Evolutionary conservation across 2,329 filamentous ascomycete species (phyloP), one percentile per base, ranked within the genome.

Genomic region (Neofusicoccum sp.): DNA sequence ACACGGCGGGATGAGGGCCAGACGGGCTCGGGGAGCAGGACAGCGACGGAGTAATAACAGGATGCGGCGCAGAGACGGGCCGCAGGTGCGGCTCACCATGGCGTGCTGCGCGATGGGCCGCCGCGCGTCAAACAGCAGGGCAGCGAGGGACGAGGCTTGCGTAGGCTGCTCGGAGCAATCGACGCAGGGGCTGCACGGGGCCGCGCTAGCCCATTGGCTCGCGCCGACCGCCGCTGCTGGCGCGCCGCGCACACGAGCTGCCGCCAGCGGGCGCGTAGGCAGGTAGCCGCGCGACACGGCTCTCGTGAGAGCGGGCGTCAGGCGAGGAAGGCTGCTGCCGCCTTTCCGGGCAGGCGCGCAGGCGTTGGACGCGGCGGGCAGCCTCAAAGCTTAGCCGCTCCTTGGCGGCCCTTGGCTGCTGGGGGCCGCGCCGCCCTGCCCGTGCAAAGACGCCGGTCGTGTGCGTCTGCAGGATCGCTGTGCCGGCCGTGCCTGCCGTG

Each of bases 321-420:
- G 22, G 12, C 4, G 39, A 34, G 4, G 39, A 44, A 6, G 39
- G 43, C 7, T 29, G 41, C 50, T 58, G 29, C 54, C 54, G 54
- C 3, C 31, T 58, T 58, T 34, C 48, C 54, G 39, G 31, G 12
- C 54, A 9, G 52, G 28, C 52, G 52, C 43, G 28, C 37, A 28
- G 34, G 33, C 54, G 41, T n/a, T 58, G 54, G 29, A n/a, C 29
- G 28, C 39, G 4, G 9, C 39, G 29, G 2, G 29, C 22, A 58
- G 54, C 54, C 41, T 39, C 54, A 58, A 58, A 58, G 54, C 54
- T 58, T 58, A 44, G 54, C 41, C 52, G 7, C 52, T 8, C 22
- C 22, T 22, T 22, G 22, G 22, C 22, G 22, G 22, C 22, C 22
- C 22, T 22, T 22, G 22, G 22, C 22, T 22, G 22, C 22, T 22